Evolutionary conservation across 2,329 filamentous ascomycete genomes (phyloP), one percentile per base, ranked within the genome.

Genomic region (Fusarium coicis): DNA sequence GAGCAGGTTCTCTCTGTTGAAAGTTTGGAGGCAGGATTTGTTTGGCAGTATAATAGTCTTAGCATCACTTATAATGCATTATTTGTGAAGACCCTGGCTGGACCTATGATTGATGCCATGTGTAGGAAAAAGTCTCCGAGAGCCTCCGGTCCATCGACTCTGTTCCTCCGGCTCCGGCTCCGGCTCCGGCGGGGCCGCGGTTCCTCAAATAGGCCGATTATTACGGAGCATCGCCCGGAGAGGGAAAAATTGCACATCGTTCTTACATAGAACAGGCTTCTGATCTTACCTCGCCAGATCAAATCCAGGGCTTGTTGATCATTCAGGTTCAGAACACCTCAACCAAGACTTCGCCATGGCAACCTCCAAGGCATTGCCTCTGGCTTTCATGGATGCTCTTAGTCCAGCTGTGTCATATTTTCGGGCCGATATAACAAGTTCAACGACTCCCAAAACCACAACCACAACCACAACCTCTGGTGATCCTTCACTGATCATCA

Each of bases 401-500:
- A 83, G 80, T n/a, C 76, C 81, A 21, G 72, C 76, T 26, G 81
- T 83, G 19, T 80, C 82, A 55, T 77, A 84, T 72, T 82, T 82
- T 68, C 47, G 55, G 11, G 57, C 66, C 23, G 54, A 69, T 43
- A 46, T 56, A 28, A 18, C 57, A 16, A 26, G 44, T 19, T 26
- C 65, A 26, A 19, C 49, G 4, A 32, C 49, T 12, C 19, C 60
- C 23, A 63, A 61, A 19, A 44, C 26, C 8, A 15, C 16, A 23
- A 28, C n/a, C n/a, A 15, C 16, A 23, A 32, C n/a, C 21, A 15
- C 16, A 23, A 32, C 19, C n/a, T 34, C 44, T 10, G n/a, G 14
- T 37, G 75, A 81, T 15, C 86, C 87, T 18, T 83, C 83, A 59
- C 82, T 89, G 40, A 82, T 89, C 63, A 70, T 88, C 30, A 54